A percentile compares a stretch with the other conserved stretches of the same genome.
These are phyloP conservation scores for Nakazawaea populi DNA, from an alignment of 805 yeast species.

Conservation along the genomic window DNA sequence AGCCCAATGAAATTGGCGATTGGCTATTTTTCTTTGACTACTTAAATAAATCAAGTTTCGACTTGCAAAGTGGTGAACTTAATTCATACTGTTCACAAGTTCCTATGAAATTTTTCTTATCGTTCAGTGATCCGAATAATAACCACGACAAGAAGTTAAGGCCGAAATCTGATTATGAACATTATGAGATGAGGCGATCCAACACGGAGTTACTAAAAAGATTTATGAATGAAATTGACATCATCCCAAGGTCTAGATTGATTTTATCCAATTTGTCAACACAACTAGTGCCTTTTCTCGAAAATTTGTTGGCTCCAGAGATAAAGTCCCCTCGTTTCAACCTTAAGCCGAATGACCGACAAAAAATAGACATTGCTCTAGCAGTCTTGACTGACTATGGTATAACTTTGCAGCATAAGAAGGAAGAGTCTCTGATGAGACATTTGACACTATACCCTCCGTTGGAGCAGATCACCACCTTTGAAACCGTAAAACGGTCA, in stretches of 20 bases:
- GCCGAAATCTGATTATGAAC: slow-evolving; percentile 28
- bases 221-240: slow-evolving; percentile 23
- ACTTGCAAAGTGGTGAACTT: slow-evolving; percentile 39
- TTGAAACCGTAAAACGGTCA: slow-evolving; percentile 10
- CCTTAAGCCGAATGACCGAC: slow-evolving; percentile 24
- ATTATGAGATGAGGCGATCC: slow-evolving; percentile 30
- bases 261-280: slow-evolving; percentile 16
- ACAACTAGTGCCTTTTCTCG: slow-evolving; percentile 30
- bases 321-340: slow-evolving; percentile 19
- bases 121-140: slow-evolving; percentile 55
- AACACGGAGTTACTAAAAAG: slow-evolving; percentile 27
- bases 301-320: slow-evolving; percentile 23
- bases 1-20: slow-evolving; percentile 59
- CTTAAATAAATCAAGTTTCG: slow-evolving; percentile 33
- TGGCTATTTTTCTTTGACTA: slow-evolving; percentile 74
- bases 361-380: slow-evolving; percentile 30
- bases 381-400: slow-evolving; percentile 32
- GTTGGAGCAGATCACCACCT: slow-evolving; percentile 5
- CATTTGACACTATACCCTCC: slow-evolving; percentile 5
- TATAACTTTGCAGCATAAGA: slow-evolving; percentile 29
- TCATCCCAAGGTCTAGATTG: slow-evolving; percentile 23
- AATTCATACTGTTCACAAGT: slow-evolving; percentile 50
- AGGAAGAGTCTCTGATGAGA: slow-evolving; percentile 18
- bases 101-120: slow-evolving; percentile 54
- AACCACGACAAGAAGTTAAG: slow-evolving; percentile 12